Evolutionary conservation across 441 rosid species (phyloP).

Genomic region (Metrosideros polymorpha): DNA sequence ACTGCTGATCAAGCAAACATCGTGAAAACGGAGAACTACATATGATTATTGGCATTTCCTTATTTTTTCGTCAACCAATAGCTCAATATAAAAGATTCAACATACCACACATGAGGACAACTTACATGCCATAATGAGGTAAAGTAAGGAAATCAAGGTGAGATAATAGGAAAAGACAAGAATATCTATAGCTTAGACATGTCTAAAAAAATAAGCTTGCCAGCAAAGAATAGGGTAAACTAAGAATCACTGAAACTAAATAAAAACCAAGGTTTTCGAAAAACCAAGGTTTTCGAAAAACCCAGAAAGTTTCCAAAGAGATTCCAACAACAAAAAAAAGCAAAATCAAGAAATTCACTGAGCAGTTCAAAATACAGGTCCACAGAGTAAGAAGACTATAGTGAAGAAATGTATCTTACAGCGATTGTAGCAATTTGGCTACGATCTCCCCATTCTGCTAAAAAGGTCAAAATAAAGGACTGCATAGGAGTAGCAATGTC

Average conservation of each 20-base stretch:
- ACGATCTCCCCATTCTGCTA: constrained; percentile 99
- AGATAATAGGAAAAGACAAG: background rate
- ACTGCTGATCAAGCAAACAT: background rate
- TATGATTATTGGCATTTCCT: background rate
- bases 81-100: background rate
- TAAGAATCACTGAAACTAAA: background rate
- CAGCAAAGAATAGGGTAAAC: background rate
- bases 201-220: background rate
- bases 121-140: background rate
- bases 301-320: background rate
- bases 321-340: background rate
- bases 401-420: constrained; percentile 39
- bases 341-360: background rate
- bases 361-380: background rate
- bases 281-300: background rate
- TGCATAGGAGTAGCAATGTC: constrained; percentile 13
- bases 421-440: constrained; percentile 99
- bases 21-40: background rate
- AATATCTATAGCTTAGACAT: background rate
- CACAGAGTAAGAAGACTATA: background rate
- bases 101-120: background rate
- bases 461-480: constrained; percentile 90
- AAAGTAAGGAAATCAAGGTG: background rate
- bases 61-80: background rate
- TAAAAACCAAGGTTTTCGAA: background rate